Conservation (phyloP, 805 yeast species). For the Zygotorulaspora danielsina region DNA sequence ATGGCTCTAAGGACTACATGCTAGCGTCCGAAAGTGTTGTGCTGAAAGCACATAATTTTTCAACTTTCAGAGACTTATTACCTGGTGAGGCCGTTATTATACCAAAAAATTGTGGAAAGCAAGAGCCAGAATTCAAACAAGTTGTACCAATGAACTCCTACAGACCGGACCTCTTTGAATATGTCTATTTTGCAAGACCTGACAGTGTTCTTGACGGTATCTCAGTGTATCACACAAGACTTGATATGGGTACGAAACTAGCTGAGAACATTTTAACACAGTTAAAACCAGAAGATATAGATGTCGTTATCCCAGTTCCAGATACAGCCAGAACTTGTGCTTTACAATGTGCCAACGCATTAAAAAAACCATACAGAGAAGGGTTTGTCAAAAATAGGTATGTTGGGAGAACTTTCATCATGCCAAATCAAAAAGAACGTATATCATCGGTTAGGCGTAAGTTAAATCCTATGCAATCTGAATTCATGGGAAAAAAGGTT, state of each 20-base stretch:
- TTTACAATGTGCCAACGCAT: slow-evolving; percentile 77
- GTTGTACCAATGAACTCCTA: slow-evolving; percentile 73
- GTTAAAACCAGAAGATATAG: slow-evolving; percentile 54
- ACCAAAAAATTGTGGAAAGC: slow-evolving; percentile 60
- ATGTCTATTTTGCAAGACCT: slow-evolving; percentile 96
- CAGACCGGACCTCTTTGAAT: slow-evolving; percentile 95
- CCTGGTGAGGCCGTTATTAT: slow-evolving; percentile 98
- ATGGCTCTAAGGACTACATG: slow-evolving; percentile 84
- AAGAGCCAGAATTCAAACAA: slow-evolving; percentile 73
- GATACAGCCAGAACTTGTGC: slow-evolving; percentile 98
- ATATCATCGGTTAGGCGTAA: slow-evolving; percentile 90
- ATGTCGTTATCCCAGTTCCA: slow-evolving; percentile 96
- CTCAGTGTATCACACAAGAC: slow-evolving; percentile 86
- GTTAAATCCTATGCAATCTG: slow-evolving; percentile 92
- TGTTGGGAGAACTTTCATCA: slow-evolving; percentile 95
- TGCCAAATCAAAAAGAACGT: slow-evolving; percentile 96
- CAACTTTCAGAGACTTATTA: slow-evolving; percentile 69
- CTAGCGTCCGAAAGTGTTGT: slow-evolving; percentile 94
- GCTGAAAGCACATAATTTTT: slow-evolving; percentile 84
- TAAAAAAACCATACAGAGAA: slow-evolving; percentile 84
- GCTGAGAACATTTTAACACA: slow-evolving; percentile 65
- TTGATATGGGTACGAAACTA: slow-evolving; percentile 88
- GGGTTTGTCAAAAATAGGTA: slow-evolving; percentile 96
- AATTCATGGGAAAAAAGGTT: slow-evolving; percentile 79
- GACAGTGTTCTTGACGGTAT: slow-evolving; percentile 96